Base-by-base conservation (phyloP, 1,284 basidiomycete genomes). In the Puccinia triticina region DNA sequence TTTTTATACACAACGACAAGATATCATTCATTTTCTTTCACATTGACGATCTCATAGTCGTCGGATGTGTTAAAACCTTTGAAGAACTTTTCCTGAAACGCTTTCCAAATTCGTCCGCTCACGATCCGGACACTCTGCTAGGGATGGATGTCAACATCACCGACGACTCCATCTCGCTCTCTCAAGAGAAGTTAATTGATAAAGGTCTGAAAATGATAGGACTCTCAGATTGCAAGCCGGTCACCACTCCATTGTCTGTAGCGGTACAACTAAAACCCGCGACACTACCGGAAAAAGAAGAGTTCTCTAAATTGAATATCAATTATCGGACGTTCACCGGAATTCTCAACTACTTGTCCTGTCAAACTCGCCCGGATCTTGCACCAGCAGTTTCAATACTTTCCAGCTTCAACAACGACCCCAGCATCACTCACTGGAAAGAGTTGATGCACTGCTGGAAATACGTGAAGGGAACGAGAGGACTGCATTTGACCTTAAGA, bases 61-160 rank as follows among this genome's bases (percentile, higher is more conserved):
- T 74, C 26, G 18, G 72, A 53, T 55, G 32, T 26, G 50, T 34
- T 18, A 18, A 34, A 2, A 34, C 23, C 16, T 66, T 72, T 72
- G 40, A 72, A 72, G 14, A 23, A 29, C 10, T 50, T 48, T 72
- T 72, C n/a, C n/a, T 72, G 11, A 50, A 43, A n/a, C 12, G 23
- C 16, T 77, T 77, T 77, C 75, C 50, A 10, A 66, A 48, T 29
- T 77, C 57, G 23, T 40, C 29, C 1, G 50, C 53, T 32, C 53
- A 77, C 23, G 21, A 32, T 26, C 55, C 34, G 23, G 37, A 77
- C 34, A 34, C 26, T 26, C 29, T 77, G 0, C 57, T 77, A 11
- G 75, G 75, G 43, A 64, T 77, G 55, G 46, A 66, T 59, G 14
- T 77, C 11, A 34, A 29, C 1, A 3, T 10, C n/a, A 34, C n/a